phyloP scores from a whole-genome alignment of 176 grass and related monocot species.

The Triticum monococcum region DNA sequence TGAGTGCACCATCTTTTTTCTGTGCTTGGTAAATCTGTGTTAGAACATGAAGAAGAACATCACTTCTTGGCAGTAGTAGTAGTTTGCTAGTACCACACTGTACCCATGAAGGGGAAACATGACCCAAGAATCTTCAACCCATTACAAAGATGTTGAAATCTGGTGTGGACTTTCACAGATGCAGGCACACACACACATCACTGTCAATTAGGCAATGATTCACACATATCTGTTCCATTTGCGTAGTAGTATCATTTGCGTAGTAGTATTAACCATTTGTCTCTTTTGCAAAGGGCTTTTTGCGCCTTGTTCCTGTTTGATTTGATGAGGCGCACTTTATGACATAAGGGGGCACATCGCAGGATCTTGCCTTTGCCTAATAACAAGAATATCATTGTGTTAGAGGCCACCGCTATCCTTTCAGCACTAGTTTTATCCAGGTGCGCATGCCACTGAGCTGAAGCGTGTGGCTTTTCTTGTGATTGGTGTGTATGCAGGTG shows the following conservation, averaged over 20 bases:
- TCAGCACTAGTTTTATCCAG: background rate
- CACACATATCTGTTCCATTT: slow-evolving; percentile 17
- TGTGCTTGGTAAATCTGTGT: slow-evolving; percentile 15
- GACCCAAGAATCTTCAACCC: slow-evolving; percentile 5
- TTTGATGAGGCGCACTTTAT: background rate
- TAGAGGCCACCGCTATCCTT: slow-evolving; percentile 14
- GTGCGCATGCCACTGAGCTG: slow-evolving; percentile 8
- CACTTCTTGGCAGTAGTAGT: background rate
- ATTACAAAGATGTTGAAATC: slow-evolving; percentile 6
- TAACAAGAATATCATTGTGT: background rate
- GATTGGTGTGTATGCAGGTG: slow-evolving; percentile 51
- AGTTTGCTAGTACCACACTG: slow-evolving; percentile 2
- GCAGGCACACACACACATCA: slow-evolving; percentile 29
- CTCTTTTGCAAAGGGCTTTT: slow-evolving; percentile 41
- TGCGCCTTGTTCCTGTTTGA: slow-evolving; percentile 14
- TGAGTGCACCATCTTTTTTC: slow-evolving; percentile 1
- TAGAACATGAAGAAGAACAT: slow-evolving; percentile 3
- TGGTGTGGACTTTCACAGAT: slow-evolving; percentile 18
- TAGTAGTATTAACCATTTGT: slow-evolving; percentile 34
- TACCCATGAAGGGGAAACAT: slow-evolving; percentile 1
- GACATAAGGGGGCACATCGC: background rate
- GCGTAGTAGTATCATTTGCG: slow-evolving; percentile 20
- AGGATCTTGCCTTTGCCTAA: slow-evolving; percentile 20
- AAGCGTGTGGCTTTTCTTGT: background rate
- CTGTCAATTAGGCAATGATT: slow-evolving; percentile 61